A percentile compares a stretch with the other conserved stretches of the same genome.
These are phyloP conservation scores for Salvia rosmarinus DNA, from an alignment of 257 asterid genomes.

Conservation along the genomic window DNA sequence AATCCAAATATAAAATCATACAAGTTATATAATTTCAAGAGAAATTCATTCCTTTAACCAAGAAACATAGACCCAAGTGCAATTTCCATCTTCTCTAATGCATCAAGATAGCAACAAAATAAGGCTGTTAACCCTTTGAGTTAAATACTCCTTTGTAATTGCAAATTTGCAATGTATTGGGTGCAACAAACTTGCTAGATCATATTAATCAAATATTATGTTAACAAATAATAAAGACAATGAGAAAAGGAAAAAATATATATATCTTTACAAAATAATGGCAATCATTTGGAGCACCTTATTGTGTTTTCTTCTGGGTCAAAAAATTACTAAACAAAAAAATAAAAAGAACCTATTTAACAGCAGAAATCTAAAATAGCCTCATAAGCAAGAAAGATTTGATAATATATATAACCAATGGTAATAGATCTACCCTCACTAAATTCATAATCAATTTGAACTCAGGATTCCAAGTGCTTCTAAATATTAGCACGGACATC, in stretches of 20 bases:
- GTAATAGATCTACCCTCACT: background rate
- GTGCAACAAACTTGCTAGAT: background rate
- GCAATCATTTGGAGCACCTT: constrained; percentile 12
- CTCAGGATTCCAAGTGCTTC: background rate
- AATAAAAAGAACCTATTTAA: background rate
- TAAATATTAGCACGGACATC: background rate
- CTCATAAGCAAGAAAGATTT: background rate
- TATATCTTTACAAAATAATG: background rate
- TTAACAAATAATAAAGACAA: background rate
- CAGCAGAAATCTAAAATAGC: constrained; percentile 8
- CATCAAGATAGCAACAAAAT: constrained; percentile 20
- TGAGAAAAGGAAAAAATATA: background rate
- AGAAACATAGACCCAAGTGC: constrained; percentile 19
- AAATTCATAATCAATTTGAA: background rate
- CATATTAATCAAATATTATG: background rate
- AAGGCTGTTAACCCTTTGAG: constrained; percentile 7
- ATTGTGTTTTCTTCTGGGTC: background rate
- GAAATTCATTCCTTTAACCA: constrained; percentile 13
- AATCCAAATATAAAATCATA: background rate
- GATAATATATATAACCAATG: constrained; percentile 20
- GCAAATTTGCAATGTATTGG: no score
- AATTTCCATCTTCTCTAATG: constrained; percentile 1
- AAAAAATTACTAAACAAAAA: background rate
- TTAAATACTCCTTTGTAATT: background rate
- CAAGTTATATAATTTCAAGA: constrained; percentile 8